These are phyloP conservation scores for Neurospora sublineolata DNA, from an alignment of 495 filamentous ascomycete genomes.

Conservation along the genomic window DNA sequence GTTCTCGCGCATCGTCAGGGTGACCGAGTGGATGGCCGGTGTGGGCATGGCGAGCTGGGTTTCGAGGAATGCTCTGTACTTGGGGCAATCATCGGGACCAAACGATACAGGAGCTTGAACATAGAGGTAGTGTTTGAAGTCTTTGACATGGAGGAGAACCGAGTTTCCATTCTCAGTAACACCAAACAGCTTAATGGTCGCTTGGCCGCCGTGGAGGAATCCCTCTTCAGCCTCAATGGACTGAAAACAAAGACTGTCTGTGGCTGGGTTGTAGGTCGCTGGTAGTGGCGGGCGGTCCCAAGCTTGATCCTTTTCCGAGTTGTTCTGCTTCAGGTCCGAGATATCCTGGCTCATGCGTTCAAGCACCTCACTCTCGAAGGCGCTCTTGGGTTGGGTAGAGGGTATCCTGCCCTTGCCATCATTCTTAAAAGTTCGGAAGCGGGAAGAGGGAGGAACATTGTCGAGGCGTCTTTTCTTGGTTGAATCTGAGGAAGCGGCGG, in stretches of 20 bases:
- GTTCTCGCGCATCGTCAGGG: conserved; percentile 73
- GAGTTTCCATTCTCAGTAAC: conserved; percentile 95
- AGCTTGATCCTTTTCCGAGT: conserved; percentile 85
- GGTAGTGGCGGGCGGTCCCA: conserved; percentile 74
- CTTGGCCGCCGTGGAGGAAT: conserved; percentile 54
- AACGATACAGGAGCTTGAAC: conserved; percentile 81
- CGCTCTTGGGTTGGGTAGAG: conserved; percentile 78
- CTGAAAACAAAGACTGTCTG: conserved; percentile 73
- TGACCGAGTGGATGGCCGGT: conserved; percentile 51
- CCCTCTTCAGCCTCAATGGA: conserved; percentile 95
- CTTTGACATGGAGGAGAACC: conserved; percentile 86
- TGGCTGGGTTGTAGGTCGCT: conserved; percentile 53
- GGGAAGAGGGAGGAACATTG: conserved; percentile 30
- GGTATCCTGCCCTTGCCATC: conserved; percentile 48
- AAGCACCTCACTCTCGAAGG: conserved; percentile 86
- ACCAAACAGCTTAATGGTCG: conserved; percentile 81
- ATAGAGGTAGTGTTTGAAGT: conserved; percentile 94
- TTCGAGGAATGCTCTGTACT: conserved; percentile 69
- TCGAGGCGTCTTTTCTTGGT: conserved; percentile 75
- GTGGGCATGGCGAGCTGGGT: conserved; percentile 51
- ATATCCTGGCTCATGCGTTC: conserved; percentile 94
- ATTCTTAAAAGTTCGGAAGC: conserved; percentile 49
- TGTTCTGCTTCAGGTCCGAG: conserved; percentile 65
- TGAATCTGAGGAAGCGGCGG: conserved; percentile 15
- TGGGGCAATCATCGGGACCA: conserved; percentile 58